Percentiles rank a stretch among this genome's conserved stretches.
phyloP scores from a whole-genome alignment of 2,329 filamentous ascomycete genomes.

The Gaeumannomyces tritici region DNA sequence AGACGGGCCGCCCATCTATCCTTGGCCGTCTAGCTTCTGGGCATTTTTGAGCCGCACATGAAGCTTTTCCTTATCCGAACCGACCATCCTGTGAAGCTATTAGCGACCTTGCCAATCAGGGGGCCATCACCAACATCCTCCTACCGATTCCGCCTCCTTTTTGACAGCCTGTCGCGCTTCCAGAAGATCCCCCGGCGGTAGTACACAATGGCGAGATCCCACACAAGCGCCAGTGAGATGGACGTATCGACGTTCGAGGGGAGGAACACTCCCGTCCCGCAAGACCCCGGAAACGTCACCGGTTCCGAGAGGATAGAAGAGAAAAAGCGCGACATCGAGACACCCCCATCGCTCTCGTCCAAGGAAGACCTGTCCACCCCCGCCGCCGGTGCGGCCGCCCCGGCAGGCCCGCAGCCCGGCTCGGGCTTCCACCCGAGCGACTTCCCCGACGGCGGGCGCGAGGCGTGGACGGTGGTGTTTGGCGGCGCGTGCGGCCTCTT shows the following conservation, averaged over 20 bases:
- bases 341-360: background rate
- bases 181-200: too few species aligned
- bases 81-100: background rate
- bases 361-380: background rate
- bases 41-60: background rate
- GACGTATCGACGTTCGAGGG: background rate
- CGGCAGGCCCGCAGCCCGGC: conserved; percentile 12
- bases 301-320: background rate
- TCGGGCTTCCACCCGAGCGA: conserved; percentile 27
- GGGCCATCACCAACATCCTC: background rate
- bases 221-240: background rate
- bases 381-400: background rate
- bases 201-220: background rate
- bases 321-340: background rate
- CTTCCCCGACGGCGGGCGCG: conserved; percentile 41
- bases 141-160: background rate
- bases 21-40: too few species aligned
- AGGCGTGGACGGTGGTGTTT: conserved; percentile 40
- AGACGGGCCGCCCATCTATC: background rate
- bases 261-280: background rate
- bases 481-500: conserved; percentile 25
- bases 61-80: background rate
- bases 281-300: background rate
- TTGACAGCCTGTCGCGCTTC: too few species aligned
- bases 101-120: background rate